phyloP scores from a whole-genome alignment of 2,329 filamentous ascomycete species.

The Pseudophaeomoniella oleicola region DNA sequence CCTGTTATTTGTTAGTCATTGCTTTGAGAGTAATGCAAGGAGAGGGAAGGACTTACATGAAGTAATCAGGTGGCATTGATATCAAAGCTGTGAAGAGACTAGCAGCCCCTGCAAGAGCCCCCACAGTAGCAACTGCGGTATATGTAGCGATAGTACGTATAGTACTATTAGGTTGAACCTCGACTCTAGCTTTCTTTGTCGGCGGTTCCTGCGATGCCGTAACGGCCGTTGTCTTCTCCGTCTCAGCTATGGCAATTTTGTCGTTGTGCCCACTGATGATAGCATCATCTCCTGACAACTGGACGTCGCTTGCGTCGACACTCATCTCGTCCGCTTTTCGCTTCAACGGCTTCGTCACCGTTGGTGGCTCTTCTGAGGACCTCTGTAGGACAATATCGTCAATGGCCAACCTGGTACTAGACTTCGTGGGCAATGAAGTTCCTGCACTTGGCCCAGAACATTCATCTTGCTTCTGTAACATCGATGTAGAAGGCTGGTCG shows the following conservation, averaged over 20 bases:
- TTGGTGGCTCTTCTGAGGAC: background rate
- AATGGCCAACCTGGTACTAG: background rate
- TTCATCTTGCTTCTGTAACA: background rate
- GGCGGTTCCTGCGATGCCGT: conserved; percentile 5
- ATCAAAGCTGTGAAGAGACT: conserved; percentile 25
- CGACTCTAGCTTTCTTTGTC: conserved; percentile 8
- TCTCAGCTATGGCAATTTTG: conserved; percentile 11
- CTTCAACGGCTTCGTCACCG: conserved; percentile 9
- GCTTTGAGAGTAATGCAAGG: too few relatives aligned
- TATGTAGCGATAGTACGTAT: conserved; percentile 17
- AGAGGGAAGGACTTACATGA: conserved; percentile 14
- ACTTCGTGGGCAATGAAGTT: background rate
- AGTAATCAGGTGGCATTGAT: conserved; percentile 27
- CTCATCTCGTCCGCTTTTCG: conserved; percentile 18
- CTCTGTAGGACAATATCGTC: background rate
- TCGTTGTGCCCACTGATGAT: background rate
- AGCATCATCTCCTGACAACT: background rate
- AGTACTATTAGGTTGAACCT: conserved; percentile 4
- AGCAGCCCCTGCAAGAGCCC: conserved; percentile 25
- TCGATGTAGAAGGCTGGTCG: background rate
- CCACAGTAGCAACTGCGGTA: conserved; percentile 22
- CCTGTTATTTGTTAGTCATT: too few relatives aligned
- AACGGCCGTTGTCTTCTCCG: conserved; percentile 11
- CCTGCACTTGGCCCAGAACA: background rate
- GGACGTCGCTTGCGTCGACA: background rate